A percentile compares a stretch with the other conserved stretches of the same genome.
These are phyloP conservation scores for Bruguiera gymnorhiza DNA, from an alignment of 345 rosid species.

Conservation along the genomic window DNA sequence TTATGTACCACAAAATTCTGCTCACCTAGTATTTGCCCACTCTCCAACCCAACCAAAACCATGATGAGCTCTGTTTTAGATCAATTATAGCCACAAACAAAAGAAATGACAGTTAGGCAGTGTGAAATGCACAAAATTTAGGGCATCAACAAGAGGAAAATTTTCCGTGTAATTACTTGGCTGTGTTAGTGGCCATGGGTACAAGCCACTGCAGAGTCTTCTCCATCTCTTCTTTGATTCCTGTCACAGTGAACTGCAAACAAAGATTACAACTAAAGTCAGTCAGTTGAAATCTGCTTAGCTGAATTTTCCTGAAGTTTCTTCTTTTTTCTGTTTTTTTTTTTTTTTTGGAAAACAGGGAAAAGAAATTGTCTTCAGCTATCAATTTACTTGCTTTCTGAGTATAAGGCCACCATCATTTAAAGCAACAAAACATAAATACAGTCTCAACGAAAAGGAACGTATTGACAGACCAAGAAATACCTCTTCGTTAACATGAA, in stretches of 20 bases:
- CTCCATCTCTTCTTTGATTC: conserved; percentile 77
- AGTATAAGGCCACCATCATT: not conserved
- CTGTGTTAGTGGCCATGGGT: conserved; percentile 74
- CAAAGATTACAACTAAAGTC: not conserved
- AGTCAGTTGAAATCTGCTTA: not conserved
- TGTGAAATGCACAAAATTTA: not conserved
- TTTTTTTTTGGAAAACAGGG: not conserved
- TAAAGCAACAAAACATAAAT: not conserved
- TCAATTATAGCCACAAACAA: not conserved
- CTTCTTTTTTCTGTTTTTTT: not conserved
- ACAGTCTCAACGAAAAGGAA: not conserved
- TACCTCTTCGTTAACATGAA: conserved; percentile 67
- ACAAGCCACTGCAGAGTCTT: conserved; percentile 84
- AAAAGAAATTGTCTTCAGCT: not conserved
- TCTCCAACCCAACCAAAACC: conserved; percentile 42
- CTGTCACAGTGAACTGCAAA: conserved; percentile 52
- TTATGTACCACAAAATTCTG: not conserved
- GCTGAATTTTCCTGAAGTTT: not conserved
- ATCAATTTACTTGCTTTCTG: not conserved
- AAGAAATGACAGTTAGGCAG: not conserved
- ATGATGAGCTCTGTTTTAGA: conserved; percentile 26
- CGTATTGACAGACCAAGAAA: conserved; percentile 2
- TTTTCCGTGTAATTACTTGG: conserved; percentile 41
- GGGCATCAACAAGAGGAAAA: not conserved
- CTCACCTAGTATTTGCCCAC: conserved; percentile 33